These are phyloP conservation scores for Sisymbrium altissimum DNA, from an alignment of 345 rosid species.

Conservation along the genomic window DNA sequence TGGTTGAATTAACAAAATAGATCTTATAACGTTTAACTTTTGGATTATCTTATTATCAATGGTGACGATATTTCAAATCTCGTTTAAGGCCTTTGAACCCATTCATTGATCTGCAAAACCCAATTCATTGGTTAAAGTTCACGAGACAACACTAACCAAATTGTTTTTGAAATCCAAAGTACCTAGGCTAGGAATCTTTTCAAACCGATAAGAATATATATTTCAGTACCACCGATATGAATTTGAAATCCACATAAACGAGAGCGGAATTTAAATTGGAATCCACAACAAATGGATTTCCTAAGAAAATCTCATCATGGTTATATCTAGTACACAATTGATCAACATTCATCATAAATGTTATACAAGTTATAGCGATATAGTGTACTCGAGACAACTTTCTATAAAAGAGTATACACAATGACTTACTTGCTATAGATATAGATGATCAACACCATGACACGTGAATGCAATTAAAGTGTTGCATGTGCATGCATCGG, in stretches of 20 bases:
- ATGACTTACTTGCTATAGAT: background rate
- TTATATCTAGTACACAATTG: background rate
- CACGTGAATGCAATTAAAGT: constrained; percentile 29
- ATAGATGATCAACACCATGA: constrained; percentile 13
- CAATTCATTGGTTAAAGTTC: background rate
- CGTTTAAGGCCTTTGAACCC: constrained; percentile 10
- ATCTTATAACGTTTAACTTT: background rate
- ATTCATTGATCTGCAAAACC: background rate
- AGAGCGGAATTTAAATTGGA: background rate
- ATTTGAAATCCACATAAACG: background rate
- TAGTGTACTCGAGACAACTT: background rate
- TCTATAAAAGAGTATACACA: constrained; percentile 4
- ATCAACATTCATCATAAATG: background rate
- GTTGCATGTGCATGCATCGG: constrained; percentile 36
- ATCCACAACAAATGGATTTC: background rate
- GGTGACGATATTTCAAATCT: background rate
- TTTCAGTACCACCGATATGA: background rate
- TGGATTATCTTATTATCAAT: background rate
- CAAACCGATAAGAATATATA: background rate
- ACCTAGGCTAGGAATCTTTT: background rate
- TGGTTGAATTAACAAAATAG: background rate
- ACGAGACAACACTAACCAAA: background rate
- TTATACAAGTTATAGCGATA: background rate
- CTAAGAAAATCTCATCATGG: background rate
- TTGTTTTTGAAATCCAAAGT: background rate